phyloP scores from a whole-genome alignment of 345 rosid species.

The Microcos paniculata region DNA sequence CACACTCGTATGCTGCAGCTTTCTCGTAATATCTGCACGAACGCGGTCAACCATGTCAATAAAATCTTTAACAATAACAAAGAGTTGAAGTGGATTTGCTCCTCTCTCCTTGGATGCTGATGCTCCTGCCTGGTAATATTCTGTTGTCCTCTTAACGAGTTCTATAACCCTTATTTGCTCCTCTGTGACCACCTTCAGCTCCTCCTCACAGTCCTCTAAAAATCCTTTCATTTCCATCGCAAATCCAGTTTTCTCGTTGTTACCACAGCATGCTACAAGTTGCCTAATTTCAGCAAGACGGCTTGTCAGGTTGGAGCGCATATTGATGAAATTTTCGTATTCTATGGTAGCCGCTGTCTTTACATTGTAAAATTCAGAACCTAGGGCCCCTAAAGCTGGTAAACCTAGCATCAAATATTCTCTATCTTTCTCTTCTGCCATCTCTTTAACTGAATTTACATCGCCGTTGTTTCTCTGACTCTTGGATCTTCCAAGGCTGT shows the following conservation, averaged over 20 bases:
- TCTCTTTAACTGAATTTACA: constrained; percentile 18
- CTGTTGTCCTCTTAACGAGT: constrained; percentile 64
- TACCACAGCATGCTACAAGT: constrained; percentile 29
- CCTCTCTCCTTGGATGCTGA: constrained; percentile 34
- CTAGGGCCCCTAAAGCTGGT: constrained; percentile 45
- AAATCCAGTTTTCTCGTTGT: constrained; percentile 41
- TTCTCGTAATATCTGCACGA: constrained; percentile 52
- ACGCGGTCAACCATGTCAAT: constrained; percentile 80
- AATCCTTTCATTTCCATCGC: constrained; percentile 60
- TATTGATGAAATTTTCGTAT: constrained; percentile 43
- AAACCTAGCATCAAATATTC: constrained; percentile 56
- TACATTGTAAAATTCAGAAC: constrained; percentile 51
- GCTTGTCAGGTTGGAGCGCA: constrained; percentile 43
- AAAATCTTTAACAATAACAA: constrained; percentile 73
- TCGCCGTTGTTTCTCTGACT: constrained; percentile 3
- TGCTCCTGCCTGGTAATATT: constrained; percentile 74
- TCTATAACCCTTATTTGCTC: constrained; percentile 62
- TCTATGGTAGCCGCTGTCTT: constrained; percentile 65
- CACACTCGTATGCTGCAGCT: constrained; percentile 41
- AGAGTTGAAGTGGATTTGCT: constrained; percentile 50
- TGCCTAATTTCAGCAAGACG: constrained; percentile 43
- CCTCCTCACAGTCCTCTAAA: constrained; percentile 59
- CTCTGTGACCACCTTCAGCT: constrained; percentile 48
- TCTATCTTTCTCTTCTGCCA: constrained; percentile 40
- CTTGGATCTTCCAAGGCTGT: constrained; percentile 21